Evolutionary conservation across 805 yeast genomes (phyloP).

Genomic region (Priceomyces carsonii): DNA sequence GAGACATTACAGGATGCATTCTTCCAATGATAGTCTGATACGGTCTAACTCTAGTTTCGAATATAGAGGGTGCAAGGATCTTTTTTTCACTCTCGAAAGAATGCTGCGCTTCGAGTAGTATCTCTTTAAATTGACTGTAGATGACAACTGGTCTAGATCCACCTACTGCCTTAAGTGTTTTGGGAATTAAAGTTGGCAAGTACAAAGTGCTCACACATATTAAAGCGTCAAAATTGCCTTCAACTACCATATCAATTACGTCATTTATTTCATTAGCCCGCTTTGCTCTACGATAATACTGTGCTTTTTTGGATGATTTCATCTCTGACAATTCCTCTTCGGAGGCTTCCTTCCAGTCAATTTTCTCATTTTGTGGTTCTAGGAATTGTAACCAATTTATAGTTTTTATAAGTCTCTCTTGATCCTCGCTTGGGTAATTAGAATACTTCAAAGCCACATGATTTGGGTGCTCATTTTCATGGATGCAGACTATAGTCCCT

Average conservation of each 20-base stretch:
- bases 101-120: slow-evolving; percentile 71
- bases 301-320: slow-evolving; percentile 61
- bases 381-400: slow-evolving; percentile 78
- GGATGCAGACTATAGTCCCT: slow-evolving; percentile 66
- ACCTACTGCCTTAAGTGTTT: slow-evolving; percentile 61
- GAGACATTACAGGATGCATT: slow-evolving; percentile 93
- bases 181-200: slow-evolving; percentile 62
- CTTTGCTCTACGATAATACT: slow-evolving; percentile 64
- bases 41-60: slow-evolving; percentile 79
- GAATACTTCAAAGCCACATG: slow-evolving; percentile 67
- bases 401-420: slow-evolving; percentile 59
- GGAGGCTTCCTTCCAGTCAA: slow-evolving; percentile 46
- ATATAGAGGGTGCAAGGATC: slow-evolving; percentile 77
- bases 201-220: slow-evolving; percentile 73
- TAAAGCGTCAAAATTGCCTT: slow-evolving; percentile 70
- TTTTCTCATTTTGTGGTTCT: slow-evolving; percentile 67
- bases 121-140: slow-evolving; percentile 80
- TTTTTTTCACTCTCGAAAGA: slow-evolving; percentile 65
- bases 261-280: slow-evolving; percentile 53
- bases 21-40: slow-evolving; percentile 94
- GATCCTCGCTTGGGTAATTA: slow-evolving; percentile 56
- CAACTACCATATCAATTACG: slow-evolving; percentile 50
- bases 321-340: slow-evolving; percentile 55
- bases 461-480: slow-evolving; percentile 94
- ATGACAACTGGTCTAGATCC: slow-evolving; percentile 89